These are phyloP conservation scores for Cryphonectria nitschkei DNA, from an alignment of 2,329 filamentous ascomycete species.

Conservation along the genomic window DNA sequence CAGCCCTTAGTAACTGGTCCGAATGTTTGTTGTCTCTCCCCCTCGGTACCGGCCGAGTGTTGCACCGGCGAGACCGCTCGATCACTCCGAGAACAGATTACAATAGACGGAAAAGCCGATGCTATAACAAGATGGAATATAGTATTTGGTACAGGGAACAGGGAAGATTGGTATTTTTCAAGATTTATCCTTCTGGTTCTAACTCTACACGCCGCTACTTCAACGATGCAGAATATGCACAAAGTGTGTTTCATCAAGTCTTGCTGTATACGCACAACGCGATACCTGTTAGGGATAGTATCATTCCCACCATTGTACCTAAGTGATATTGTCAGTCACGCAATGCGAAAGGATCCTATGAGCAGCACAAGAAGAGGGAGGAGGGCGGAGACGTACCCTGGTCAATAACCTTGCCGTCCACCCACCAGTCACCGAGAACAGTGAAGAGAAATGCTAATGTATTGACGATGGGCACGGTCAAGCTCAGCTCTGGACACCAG, in stretches of 20 bases:
- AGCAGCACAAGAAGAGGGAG: not conserved
- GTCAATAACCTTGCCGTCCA: constrained; percentile 87
- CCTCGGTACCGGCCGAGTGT: not conserved
- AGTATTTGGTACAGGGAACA: not conserved
- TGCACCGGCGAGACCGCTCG: not conserved
- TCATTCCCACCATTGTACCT: constrained; percentile 87
- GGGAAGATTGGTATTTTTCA: not conserved
- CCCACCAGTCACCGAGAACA: constrained; percentile 92
- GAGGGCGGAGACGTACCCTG: constrained; percentile 58
- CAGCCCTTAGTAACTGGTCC: not conserved
- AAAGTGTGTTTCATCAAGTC: constrained; percentile 9
- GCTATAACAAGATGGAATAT: not conserved
- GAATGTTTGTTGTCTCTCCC: not conserved
- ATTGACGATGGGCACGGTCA: constrained; percentile 94
- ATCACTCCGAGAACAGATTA: not conserved
- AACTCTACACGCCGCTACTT: not conserved
- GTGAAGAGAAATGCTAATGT: constrained; percentile 96
- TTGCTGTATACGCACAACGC: constrained; percentile 80
- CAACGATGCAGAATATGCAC: not conserved
- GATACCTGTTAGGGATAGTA: constrained; percentile 77
- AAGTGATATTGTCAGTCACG: not conserved
- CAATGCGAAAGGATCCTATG: not conserved
- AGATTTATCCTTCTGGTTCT: not conserved
- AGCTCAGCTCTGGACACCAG: constrained; percentile 71
- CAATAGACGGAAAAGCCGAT: not conserved